These are phyloP conservation scores for Sporothrix phasma DNA, from an alignment of 2,329 filamentous ascomycete genomes.

Conservation along the genomic window DNA sequence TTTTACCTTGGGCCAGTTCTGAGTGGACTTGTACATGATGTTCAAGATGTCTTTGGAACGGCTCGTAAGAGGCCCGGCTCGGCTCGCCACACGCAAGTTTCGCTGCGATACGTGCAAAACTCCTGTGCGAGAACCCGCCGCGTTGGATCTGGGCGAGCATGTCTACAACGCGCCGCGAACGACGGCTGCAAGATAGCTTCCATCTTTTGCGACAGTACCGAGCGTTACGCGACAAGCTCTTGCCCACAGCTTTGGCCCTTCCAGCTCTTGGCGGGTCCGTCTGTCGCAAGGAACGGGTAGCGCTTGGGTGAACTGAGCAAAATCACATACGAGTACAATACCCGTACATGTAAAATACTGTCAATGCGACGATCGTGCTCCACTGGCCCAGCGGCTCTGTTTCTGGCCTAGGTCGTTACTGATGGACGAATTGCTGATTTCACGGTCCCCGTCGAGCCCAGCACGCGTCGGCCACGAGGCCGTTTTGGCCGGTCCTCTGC, in stretches of 20 bases:
- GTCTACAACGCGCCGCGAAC: neutral
- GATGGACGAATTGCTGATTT: neutral
- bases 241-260: neutral
- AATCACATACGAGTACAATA: too few species aligned
- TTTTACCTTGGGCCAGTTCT: too few species aligned
- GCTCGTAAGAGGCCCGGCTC: too few species aligned
- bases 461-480: neutral
- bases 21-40: too few species aligned
- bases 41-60: too few species aligned
- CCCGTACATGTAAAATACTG: neutral
- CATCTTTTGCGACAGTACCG: neutral
- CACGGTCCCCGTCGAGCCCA: neutral
- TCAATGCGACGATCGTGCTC: neutral
- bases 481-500: neutral
- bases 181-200: neutral
- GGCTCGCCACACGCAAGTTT: too few species aligned
- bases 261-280: neutral
- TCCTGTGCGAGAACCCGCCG: neutral
- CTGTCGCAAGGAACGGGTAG: neutral
- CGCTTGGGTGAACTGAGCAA: neutral
- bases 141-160: neutral
- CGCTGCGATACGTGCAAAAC: too few species aligned
- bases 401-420: neutral
- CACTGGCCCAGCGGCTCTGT: neutral
- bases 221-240: neutral